Evolutionary conservation across 108 stramenopile genomes (phyloP).

Genomic region (Fragilaria radians): DNA sequence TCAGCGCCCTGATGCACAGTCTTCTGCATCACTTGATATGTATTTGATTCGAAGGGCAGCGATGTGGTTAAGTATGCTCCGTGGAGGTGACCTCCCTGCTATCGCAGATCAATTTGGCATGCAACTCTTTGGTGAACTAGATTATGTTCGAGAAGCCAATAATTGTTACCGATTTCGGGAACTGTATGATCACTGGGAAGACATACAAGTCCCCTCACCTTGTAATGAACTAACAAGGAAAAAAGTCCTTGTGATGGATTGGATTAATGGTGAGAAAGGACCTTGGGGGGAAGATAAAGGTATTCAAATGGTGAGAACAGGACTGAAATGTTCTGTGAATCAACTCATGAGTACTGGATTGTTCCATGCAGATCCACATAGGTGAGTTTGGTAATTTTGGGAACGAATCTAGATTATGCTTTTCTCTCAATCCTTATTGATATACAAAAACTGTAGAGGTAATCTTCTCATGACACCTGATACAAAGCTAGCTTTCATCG

Average conservation of each 20-base stretch:
- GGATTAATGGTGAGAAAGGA: slow-evolving; percentile 88
- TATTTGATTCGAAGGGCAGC: slow-evolving; percentile 73
- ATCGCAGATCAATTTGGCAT: slow-evolving; percentile 90
- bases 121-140: slow-evolving; percentile 91
- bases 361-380: slow-evolving; percentile 32
- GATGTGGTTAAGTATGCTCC: slow-evolving; percentile 61
- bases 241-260: slow-evolving; percentile 85
- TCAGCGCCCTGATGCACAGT: slow-evolving; percentile 80
- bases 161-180: slow-evolving; percentile 82
- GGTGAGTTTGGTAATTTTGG: neutral
- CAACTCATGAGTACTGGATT: slow-evolving; percentile 79
- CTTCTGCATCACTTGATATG: slow-evolving; percentile 86
- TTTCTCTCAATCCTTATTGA: slow-evolving; percentile 24
- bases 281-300: slow-evolving; percentile 82
- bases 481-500: slow-evolving; percentile 75
- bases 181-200: slow-evolving; percentile 76
- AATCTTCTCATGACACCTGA: slow-evolving; percentile 74
- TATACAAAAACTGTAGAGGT: slow-evolving; percentile 17
- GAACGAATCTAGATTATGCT: neutral
- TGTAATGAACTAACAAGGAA: slow-evolving; percentile 69
- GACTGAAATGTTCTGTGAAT: slow-evolving; percentile 84
- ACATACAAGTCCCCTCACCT: slow-evolving; percentile 73
- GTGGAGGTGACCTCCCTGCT: slow-evolving; percentile 76
- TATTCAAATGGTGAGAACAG: slow-evolving; percentile 81
- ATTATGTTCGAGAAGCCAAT: slow-evolving; percentile 70